Evolutionary conservation across 352 stramenopile genomes (phyloP).

Genomic region (Pythium aquatile): DNA sequence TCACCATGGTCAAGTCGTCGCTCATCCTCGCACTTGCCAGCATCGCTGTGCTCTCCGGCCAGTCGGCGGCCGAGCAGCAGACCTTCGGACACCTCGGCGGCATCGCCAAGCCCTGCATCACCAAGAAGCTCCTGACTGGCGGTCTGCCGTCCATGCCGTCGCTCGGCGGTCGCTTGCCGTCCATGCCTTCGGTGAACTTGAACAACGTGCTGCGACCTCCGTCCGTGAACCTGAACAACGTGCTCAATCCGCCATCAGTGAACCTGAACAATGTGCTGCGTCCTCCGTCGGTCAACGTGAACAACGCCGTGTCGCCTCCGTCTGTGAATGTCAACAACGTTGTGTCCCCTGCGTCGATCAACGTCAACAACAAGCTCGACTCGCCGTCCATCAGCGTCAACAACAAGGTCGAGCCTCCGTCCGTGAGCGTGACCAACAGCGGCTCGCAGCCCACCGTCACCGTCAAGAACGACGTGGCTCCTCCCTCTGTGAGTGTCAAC

Average conservation of each 20-base stretch:
- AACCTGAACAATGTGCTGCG: neutral
- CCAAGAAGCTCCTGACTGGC: too few species aligned
- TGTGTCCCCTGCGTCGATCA: neutral
- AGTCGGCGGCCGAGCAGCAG: constrained; percentile 8
- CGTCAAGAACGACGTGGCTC: neutral
- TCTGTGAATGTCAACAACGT: neutral
- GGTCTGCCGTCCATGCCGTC: neutral
- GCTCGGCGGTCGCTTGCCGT: neutral
- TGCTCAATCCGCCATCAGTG: neutral
- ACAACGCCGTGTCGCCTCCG: neutral
- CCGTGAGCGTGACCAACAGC: neutral
- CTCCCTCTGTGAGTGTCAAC: neutral
- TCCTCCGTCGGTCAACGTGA: neutral
- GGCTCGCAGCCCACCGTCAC: neutral
- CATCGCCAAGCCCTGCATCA: neutral
- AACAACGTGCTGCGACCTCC: neutral
- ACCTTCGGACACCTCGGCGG: constrained; percentile 9
- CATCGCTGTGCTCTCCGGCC: neutral
- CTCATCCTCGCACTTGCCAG: neutral
- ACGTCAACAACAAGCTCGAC: neutral
- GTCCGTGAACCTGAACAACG: neutral
- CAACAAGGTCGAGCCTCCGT: neutral
- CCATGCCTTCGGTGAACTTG: neutral
- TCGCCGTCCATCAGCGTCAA: neutral
- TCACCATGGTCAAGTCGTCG: too few species aligned